Evolutionary conservation across 2,329 filamentous ascomycete genomes (phyloP).

Genomic region (Geoglossum cookeanum): DNA sequence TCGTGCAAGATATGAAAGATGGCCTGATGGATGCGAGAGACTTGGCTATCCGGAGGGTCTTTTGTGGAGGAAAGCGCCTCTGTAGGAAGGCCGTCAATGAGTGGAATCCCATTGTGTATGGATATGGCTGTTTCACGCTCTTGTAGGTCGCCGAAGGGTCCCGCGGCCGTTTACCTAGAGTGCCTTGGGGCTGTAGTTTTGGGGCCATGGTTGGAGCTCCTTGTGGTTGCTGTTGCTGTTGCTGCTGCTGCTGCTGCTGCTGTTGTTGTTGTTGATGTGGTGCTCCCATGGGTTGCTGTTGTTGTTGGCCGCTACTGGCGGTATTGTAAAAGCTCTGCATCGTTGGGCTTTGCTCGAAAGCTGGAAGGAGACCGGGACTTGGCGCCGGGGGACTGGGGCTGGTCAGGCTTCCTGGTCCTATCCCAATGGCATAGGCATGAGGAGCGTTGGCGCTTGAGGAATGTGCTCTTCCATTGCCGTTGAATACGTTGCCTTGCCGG

Average conservation of each 20-base stretch:
- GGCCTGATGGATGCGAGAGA: slow-evolving; percentile 78
- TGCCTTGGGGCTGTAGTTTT: slow-evolving; percentile 12
- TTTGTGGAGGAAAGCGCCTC: slow-evolving; percentile 56
- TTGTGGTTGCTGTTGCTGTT: slow-evolving; percentile 5
- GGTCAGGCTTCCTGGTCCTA: slow-evolving; percentile 33
- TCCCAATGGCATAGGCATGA: slow-evolving; percentile 42
- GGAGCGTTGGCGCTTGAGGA: slow-evolving; percentile 17
- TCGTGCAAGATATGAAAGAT: slow-evolving; percentile 80
- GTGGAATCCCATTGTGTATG: slow-evolving; percentile 81
- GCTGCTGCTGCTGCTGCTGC: background rate
- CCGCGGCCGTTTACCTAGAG: slow-evolving; percentile 30
- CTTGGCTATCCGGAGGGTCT: slow-evolving; percentile 67
- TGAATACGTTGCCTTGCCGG: slow-evolving; percentile 19
- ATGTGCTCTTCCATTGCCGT: slow-evolving; percentile 12
- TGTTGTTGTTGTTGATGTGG: background rate
- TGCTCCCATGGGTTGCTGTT: slow-evolving; percentile 6
- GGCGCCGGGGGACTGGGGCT: slow-evolving; percentile 36
- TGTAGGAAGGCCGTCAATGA: slow-evolving; percentile 65
- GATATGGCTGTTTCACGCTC: slow-evolving; percentile 75
- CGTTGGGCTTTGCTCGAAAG: slow-evolving; percentile 13
- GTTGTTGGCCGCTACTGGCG: slow-evolving; percentile 3
- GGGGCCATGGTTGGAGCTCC: slow-evolving; percentile 13
- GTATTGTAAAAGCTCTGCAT: background rate
- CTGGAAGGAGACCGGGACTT: slow-evolving; percentile 20
- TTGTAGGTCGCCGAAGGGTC: slow-evolving; percentile 80